Conservation (phyloP, 805 yeast genomes). For the Scheffersomyces coipomensis region DNA sequence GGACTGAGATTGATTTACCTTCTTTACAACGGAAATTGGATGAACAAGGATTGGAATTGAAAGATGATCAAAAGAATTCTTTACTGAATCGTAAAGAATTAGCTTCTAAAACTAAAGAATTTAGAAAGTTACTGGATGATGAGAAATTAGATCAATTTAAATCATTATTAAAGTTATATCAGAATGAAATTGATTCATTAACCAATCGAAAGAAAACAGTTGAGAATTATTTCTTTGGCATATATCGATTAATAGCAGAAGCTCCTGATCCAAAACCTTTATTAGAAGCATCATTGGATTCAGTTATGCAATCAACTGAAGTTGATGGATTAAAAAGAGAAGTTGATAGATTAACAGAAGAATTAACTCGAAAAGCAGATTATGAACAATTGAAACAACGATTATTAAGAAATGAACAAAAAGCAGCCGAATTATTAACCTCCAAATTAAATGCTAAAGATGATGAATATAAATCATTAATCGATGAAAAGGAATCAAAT, state of each 20-base stretch:
- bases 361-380: slow-evolving; percentile 66
- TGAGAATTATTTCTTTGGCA: slow-evolving; percentile 70
- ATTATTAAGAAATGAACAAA: slow-evolving; percentile 58
- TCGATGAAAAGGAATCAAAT: slow-evolving; percentile 71
- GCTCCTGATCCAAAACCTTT: slow-evolving; percentile 92
- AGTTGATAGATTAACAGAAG: slow-evolving; percentile 49
- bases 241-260: slow-evolving; percentile 76
- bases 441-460: slow-evolving; percentile 67
- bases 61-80: slow-evolving; percentile 66
- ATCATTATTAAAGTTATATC: slow-evolving; percentile 72
- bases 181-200: slow-evolving; percentile 80
- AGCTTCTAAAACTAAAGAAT: slow-evolving; percentile 83
- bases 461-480: slow-evolving; percentile 61
- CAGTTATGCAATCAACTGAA: slow-evolving; percentile 56
- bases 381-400: slow-evolving; percentile 72
- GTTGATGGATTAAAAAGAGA: slow-evolving; percentile 51
- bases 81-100: slow-evolving; percentile 70
- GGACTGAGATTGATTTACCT: slow-evolving; percentile 75
- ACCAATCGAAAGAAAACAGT: slow-evolving; percentile 74
- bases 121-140: slow-evolving; percentile 67
- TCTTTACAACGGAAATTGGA: slow-evolving; percentile 72
- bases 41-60: slow-evolving; percentile 67
- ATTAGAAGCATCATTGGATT: slow-evolving; percentile 65
- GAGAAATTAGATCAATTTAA: slow-evolving; percentile 68
- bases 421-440: slow-evolving; percentile 52